These are phyloP conservation scores for Elongisporangium undulatum DNA, from an alignment of 352 stramenopile species.

Conservation along the genomic window DNA sequence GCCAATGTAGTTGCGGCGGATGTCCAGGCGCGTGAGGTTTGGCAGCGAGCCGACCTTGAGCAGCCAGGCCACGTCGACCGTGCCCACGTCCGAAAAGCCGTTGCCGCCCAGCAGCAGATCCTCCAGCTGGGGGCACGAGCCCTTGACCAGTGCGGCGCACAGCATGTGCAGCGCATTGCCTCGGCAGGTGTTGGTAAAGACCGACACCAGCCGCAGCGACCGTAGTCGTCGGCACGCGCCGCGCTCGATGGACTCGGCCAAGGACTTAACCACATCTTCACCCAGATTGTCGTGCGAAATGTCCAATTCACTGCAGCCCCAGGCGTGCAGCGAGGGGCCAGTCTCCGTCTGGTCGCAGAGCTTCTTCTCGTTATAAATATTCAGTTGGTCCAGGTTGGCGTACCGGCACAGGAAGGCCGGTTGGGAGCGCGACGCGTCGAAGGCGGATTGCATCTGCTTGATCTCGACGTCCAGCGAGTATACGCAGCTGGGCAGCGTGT, in stretches of 20 bases:
- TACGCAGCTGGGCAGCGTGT: conserved; percentile 57
- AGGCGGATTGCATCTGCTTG: conserved; percentile 39
- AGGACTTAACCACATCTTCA: conserved; percentile 55
- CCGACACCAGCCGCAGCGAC: conserved; percentile 58
- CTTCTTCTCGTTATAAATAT: conserved; percentile 58
- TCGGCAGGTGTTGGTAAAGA: conserved; percentile 78
- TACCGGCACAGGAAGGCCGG: conserved; percentile 46
- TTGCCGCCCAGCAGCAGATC: conserved; percentile 72
- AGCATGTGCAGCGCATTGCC: conserved; percentile 65
- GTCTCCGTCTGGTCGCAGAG: conserved; percentile 47
- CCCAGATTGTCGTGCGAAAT: conserved; percentile 73
- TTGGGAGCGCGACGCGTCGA: conserved; percentile 18
- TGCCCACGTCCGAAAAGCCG: conserved; percentile 69
- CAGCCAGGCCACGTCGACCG: conserved; percentile 67
- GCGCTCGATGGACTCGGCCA: conserved; percentile 62
- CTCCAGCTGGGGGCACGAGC: conserved; percentile 54
- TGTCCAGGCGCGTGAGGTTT: conserved; percentile 61
- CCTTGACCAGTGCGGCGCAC: conserved; percentile 60
- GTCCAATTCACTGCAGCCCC: conserved; percentile 74
- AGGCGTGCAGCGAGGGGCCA: conserved; percentile 58
- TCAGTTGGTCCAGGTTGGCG: conserved; percentile 50
- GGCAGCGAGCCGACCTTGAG: conserved; percentile 59
- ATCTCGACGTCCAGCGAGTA: conserved; percentile 49
- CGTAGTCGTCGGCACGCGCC: conserved; percentile 54
- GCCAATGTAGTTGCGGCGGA: conserved; percentile 80